These are phyloP conservation scores for Citeromyces matritensis DNA, from an alignment of 805 yeast genomes.

Conservation along the genomic window DNA sequence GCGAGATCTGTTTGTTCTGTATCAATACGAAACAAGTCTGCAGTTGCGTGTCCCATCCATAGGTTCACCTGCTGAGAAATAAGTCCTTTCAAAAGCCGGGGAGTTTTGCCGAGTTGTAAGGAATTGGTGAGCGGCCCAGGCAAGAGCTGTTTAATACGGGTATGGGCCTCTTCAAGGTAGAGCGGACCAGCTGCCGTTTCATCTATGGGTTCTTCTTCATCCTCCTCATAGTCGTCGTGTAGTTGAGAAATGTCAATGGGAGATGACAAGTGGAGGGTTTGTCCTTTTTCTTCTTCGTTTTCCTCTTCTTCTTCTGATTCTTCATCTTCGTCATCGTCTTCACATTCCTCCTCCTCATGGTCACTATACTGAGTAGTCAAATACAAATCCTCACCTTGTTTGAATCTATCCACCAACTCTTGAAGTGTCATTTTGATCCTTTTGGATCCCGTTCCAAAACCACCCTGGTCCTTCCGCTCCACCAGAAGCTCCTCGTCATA, in stretches of 20 bases:
- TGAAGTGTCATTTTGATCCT: conserved; percentile 33
- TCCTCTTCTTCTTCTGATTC: conserved; percentile 8
- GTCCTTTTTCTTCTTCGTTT: conserved; percentile 6
- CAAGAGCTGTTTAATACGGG: conserved; percentile 31
- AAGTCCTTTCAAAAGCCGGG: conserved; percentile 22
- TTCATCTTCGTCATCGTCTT: conserved; percentile 16
- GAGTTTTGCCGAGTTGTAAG: conserved; percentile 22
- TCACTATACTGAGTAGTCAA: conserved; percentile 58
- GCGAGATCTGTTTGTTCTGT: conserved; percentile 14
- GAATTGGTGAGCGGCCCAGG: conserved; percentile 46
- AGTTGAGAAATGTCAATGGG: conserved; percentile 26
- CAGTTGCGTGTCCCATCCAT: conserved; percentile 44
- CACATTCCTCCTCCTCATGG: conserved; percentile 20
- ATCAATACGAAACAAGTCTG: conserved; percentile 5
- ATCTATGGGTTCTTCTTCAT: conserved; percentile 6
- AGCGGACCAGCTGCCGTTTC: conserved; percentile 10
- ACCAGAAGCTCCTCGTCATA: conserved; percentile 24
- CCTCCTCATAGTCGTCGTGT: conserved; percentile 30
- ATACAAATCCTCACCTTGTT: conserved; percentile 31
- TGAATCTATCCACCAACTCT: conserved; percentile 27
- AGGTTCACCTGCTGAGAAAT: conserved; percentile 60
- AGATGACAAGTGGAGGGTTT: conserved; percentile 11
- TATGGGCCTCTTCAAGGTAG: conserved; percentile 16
- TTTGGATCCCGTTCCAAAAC: conserved; percentile 52
- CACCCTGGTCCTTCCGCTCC: conserved; percentile 42